Conservation (phyloP, 108 stramenopile genomes). For the Bacterosira constricta region DNA sequence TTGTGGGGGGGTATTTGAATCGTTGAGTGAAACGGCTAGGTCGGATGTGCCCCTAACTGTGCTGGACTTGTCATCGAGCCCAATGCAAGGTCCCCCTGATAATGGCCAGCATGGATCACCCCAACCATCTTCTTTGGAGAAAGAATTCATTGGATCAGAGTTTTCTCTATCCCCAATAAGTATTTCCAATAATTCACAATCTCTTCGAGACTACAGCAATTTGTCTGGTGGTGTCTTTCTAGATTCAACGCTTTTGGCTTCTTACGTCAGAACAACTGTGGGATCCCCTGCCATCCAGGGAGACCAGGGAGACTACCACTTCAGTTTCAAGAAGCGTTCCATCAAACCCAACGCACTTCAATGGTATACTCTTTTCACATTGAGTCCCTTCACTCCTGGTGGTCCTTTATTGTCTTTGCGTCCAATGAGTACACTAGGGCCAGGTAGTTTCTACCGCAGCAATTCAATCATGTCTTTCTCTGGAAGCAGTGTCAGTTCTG, state of each 20-base stretch:
- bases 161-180: constrained; percentile 53
- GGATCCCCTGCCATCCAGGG: constrained; percentile 41
- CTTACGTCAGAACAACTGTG: constrained; percentile 40
- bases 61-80: constrained; percentile 61
- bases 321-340: constrained; percentile 58
- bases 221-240: constrained; percentile 75
- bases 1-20: constrained; percentile 66
- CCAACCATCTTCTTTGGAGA: not conserved
- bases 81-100: no score
- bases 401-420: constrained; percentile 15
- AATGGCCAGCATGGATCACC: not conserved
- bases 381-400: constrained; percentile 69
- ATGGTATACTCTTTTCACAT: constrained; percentile 68
- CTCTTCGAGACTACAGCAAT: constrained; percentile 51
- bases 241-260: constrained; percentile 53
- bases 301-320: constrained; percentile 44
- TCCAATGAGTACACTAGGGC: not conserved
- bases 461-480: constrained; percentile 2
- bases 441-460: constrained; percentile 2
- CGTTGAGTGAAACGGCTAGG: constrained; percentile 55
- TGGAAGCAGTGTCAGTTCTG: not conserved
- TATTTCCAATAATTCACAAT: constrained; percentile 68
- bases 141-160: not conserved
- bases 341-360: constrained; percentile 79
- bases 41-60: constrained; percentile 71